These are phyloP conservation scores for Infundibulicybe gibba DNA, from an alignment of 768 basidiomycete genomes.

Conservation along the genomic window DNA sequence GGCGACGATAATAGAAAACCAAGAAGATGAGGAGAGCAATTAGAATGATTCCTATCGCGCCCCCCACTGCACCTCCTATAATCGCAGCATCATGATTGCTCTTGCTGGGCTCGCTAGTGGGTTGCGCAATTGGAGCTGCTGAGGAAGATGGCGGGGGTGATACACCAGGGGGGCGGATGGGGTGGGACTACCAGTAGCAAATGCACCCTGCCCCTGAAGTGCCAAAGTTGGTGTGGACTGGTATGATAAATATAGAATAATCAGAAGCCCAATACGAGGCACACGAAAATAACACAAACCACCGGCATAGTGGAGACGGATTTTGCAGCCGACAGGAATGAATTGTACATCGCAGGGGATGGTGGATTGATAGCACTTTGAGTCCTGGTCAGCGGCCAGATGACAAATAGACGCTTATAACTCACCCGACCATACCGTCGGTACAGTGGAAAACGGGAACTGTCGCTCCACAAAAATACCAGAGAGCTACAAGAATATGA, in stretches of 20 bases:
- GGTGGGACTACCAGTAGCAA: constrained; percentile 18
- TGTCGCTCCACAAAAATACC: not conserved
- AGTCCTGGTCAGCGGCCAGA: not conserved
- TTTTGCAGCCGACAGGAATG: not conserved
- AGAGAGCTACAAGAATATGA: not conserved
- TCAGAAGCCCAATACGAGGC: not conserved
- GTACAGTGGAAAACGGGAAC: not conserved
- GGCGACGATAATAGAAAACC: not conserved
- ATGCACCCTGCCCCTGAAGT: constrained; percentile 27
- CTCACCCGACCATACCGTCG: not conserved
- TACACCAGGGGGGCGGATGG: constrained; percentile 1
- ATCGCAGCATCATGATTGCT: not conserved
- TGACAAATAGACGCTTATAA: not conserved
- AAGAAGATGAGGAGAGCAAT: not conserved
- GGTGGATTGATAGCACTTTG: not conserved
- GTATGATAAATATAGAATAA: not conserved
- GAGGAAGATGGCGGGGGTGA: not conserved
- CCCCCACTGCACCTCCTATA: not conserved
- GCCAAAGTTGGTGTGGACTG: constrained; percentile 20
- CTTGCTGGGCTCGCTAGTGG: not conserved
- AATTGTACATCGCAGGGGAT: not conserved
- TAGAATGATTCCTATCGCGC: not conserved
- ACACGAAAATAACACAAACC: not conserved
- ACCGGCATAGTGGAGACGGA: not conserved
- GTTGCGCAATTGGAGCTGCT: not conserved